Conservation (phyloP, 2,329 filamentous ascomycete species). For the Amauroascus niger region DNA sequence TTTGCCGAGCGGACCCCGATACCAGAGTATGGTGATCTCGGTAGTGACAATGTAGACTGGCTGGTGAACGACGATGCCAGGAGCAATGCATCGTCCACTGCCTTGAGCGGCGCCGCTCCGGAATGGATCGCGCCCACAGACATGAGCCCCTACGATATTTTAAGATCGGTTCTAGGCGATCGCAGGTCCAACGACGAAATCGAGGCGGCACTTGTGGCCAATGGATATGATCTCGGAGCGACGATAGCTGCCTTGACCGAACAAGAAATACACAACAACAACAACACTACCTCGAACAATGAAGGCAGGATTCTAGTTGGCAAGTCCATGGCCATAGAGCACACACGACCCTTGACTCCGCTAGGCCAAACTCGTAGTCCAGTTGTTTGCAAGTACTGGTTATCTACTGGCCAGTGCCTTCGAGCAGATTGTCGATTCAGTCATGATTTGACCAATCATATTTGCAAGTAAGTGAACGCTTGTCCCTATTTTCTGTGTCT, state of each 20-base stretch:
- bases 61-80: conserved; percentile 78
- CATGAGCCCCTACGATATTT: conserved; percentile 97
- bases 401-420: conserved; percentile 90
- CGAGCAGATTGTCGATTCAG: conserved; percentile 94
- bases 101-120: conserved; percentile 67
- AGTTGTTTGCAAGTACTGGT: conserved; percentile 93
- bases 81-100: conserved; percentile 69
- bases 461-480: conserved; percentile 79
- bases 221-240: conserved; percentile 86
- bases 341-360: conserved; percentile 64
- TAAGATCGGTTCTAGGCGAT: conserved; percentile 86
- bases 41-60: conserved; percentile 94
- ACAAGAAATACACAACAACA: conserved; percentile 45
- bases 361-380: conserved; percentile 67
- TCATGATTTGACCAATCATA: conserved; percentile 86
- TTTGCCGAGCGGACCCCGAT: conserved; percentile 77
- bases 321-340: conserved; percentile 72
- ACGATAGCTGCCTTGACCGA: conserved; percentile 87
- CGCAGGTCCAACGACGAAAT: conserved; percentile 89
- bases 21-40: conserved; percentile 81
- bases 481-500: neutral
- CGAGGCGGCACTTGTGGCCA: conserved; percentile 74
- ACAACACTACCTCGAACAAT: conserved; percentile 44
- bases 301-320: conserved; percentile 65
- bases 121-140: conserved; percentile 72